Conservation (phyloP, 192 early-diverging fungal species). For the Linderina pennispora region DNA sequence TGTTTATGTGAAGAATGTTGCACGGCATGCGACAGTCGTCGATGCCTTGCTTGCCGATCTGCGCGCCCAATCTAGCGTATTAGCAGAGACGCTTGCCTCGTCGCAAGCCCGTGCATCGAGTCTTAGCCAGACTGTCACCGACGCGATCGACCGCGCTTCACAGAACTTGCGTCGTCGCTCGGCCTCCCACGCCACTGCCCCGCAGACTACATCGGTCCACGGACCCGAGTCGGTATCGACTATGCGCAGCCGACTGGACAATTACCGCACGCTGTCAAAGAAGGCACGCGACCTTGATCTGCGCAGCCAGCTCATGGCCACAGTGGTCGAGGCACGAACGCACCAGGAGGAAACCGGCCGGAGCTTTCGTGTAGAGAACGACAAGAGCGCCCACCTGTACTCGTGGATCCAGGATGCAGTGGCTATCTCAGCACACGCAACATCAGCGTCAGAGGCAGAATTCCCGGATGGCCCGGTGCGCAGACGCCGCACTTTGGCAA, state of each 20-base stretch:
- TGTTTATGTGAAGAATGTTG: constrained; percentile 12
- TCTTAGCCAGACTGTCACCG: constrained; percentile 5
- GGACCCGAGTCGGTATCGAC: background rate
- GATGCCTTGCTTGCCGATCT: constrained; percentile 16
- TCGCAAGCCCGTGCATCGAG: constrained; percentile 20
- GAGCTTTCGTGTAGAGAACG: background rate
- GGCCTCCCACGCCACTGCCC: no score
- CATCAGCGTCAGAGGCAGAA: constrained; percentile 4
- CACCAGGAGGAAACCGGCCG: background rate
- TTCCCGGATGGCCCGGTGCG: no score
- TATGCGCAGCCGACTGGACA: background rate
- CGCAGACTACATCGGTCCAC: no score
- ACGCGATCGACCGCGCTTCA: constrained; percentile 2
- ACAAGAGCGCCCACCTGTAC: background rate
- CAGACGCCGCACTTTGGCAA: no score
- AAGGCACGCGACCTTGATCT: background rate
- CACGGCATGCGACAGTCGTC: constrained; percentile 14
- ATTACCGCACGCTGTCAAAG: background rate
- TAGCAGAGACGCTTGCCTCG: constrained; percentile 10
- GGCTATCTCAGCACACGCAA: background rate
- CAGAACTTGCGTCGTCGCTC: no score
- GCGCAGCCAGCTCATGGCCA: background rate
- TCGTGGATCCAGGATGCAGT: background rate
- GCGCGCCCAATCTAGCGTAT: constrained; percentile 15
- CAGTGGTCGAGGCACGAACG: background rate